Conservation (phyloP, 352 stramenopile species). For the Globisporangium camurandrum region DNA sequence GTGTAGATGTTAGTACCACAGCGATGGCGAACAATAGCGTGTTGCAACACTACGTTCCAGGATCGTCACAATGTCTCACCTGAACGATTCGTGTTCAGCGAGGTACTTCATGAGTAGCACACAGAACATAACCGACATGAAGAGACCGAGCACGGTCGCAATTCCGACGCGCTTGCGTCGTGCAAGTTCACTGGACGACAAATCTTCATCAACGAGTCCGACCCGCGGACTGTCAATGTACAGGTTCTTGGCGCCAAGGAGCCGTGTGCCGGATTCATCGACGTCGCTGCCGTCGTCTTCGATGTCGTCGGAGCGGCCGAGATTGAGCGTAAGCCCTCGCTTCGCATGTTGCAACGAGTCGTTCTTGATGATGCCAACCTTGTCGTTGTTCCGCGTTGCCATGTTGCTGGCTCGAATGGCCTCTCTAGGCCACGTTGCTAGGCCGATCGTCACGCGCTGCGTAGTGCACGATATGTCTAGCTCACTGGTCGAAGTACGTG, state of each 20-base stretch:
- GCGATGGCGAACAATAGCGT: no score
- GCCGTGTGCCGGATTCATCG: constrained; percentile 31
- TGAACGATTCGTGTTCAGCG: constrained; percentile 62
- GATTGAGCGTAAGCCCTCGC: constrained; percentile 21
- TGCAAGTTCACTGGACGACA: constrained; percentile 42
- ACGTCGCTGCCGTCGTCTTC: constrained; percentile 27
- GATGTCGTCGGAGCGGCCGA: constrained; percentile 14
- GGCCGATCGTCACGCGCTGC: constrained; percentile 7
- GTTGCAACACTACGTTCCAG: no score
- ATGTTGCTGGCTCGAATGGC: no score
- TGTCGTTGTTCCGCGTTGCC: constrained; percentile 30
- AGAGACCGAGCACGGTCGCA: constrained; percentile 41
- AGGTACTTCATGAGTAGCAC: constrained; percentile 57
- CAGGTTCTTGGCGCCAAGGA: constrained; percentile 39
- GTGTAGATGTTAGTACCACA: not conserved
- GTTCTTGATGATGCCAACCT: constrained; percentile 40
- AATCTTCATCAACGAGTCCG: constrained; percentile 26
- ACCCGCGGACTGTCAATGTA: constrained; percentile 69
- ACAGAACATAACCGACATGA: constrained; percentile 55
- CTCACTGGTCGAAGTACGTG: no score
- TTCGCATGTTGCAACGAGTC: constrained; percentile 32
- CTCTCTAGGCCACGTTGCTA: constrained; percentile 2
- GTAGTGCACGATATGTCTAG: not conserved
- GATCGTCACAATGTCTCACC: constrained; percentile 17
- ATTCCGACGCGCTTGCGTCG: constrained; percentile 51